Percentiles rank a stretch among this genome's conserved stretches.
Conservation (phyloP, 2,329 filamentous ascomycete species). For the Xylariales sp. region DNA sequence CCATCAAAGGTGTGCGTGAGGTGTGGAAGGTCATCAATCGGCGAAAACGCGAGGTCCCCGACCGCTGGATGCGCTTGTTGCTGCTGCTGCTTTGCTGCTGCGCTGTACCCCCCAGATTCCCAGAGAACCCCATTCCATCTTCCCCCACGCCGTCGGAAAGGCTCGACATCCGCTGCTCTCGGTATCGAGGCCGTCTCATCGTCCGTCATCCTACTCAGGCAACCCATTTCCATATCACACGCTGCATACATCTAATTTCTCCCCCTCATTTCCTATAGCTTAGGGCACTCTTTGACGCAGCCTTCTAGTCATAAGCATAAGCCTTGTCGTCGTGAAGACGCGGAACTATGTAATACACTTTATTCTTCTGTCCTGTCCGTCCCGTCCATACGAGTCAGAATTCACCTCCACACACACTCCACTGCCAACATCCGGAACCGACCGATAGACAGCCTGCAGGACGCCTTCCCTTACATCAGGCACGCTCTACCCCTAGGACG, state of each 20-base stretch:
- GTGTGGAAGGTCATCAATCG: too few relatives aligned
- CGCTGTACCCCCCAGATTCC: slow-evolving; percentile 1
- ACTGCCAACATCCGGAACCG: neutral
- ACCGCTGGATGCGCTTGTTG: slow-evolving; percentile 3
- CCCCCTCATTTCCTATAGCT: neutral
- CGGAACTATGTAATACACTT: slow-evolving; percentile 4
- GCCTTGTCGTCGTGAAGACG: neutral
- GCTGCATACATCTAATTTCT: too few relatives aligned
- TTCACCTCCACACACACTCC: neutral
- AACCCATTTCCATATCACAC: too few relatives aligned
- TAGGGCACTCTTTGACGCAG: neutral
- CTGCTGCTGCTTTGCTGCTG: neutral
- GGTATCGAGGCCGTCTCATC: slow-evolving; percentile 2
- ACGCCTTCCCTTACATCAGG: too few relatives aligned
- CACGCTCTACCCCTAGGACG: slow-evolving; percentile 5
- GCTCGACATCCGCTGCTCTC: slow-evolving; percentile 1
- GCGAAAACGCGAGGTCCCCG: too few relatives aligned
- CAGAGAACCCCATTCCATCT: neutral
- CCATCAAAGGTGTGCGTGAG: too few relatives aligned
- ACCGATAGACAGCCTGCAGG: too few relatives aligned
- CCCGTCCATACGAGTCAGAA: slow-evolving; percentile 4
- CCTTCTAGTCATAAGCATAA: slow-evolving; percentile 1
- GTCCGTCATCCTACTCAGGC: too few relatives aligned
- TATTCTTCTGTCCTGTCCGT: too few relatives aligned
- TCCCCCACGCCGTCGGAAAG: too few relatives aligned